phyloP scores from a whole-genome alignment of 768 basidiomycete genomes.

The Tephrocybe sp. region DNA sequence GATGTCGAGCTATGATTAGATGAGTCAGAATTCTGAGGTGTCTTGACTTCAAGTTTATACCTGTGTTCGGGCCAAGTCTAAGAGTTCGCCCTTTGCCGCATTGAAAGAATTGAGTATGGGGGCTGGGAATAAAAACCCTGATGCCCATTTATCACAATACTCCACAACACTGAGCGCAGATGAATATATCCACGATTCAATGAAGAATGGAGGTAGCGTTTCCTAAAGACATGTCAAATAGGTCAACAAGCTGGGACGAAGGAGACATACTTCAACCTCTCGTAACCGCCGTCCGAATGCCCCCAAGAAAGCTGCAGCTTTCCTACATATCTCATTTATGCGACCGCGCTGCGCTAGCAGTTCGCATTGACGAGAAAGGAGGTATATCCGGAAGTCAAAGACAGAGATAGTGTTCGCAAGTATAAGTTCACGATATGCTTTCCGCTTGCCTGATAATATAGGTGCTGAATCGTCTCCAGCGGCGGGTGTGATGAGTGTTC shows the following conservation, averaged over 20 bases:
- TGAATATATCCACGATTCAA: conserved; percentile 93
- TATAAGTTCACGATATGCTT: conserved; percentile 87
- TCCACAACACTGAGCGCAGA: conserved; percentile 83
- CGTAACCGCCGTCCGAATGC: conserved; percentile 73
- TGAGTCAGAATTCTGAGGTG: not conserved
- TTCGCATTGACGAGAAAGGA: conserved; percentile 82
- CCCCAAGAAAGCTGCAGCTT: conserved; percentile 71
- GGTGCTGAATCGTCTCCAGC: conserved; percentile 77
- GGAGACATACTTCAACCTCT: conserved; percentile 70
- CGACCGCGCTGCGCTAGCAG: conserved; percentile 69
- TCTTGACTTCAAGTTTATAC: conserved; percentile 40
- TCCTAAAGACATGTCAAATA: conserved; percentile 5
- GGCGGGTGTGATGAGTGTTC: conserved; percentile 69
- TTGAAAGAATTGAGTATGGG: conserved; percentile 49
- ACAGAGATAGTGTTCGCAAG: conserved; percentile 87
- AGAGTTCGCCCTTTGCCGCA: conserved; percentile 83
- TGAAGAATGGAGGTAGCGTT: conserved; percentile 64
- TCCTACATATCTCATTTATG: conserved; percentile 67
- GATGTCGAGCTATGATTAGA: conserved; percentile 65
- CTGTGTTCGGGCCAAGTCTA: conserved; percentile 86
- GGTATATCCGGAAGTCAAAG: conserved; percentile 90
- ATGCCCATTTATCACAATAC: conserved; percentile 72
- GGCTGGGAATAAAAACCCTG: conserved; percentile 45
- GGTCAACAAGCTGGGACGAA: conserved; percentile 2
- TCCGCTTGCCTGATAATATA: conserved; percentile 73